Evolutionary conservation across 2,329 filamentous ascomycete species (phyloP), one percentile per base, ranked within the genome.

Genomic region (Cadophora sp.): DNA sequence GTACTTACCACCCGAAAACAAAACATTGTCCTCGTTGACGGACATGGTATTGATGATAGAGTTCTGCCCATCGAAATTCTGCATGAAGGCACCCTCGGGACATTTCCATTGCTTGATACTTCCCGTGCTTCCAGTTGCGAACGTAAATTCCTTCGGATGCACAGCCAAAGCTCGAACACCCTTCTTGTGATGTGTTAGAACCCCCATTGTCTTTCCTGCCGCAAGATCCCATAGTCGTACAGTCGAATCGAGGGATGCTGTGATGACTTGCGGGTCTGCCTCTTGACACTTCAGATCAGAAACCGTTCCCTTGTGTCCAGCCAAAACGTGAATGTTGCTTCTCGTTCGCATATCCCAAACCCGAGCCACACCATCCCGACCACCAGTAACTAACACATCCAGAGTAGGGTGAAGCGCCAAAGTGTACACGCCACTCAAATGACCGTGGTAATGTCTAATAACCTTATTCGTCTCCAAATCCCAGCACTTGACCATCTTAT

Each of bases 401-500:
- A 99, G 86, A 0, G 94, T 97, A 0, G 96, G 96, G 77, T 99
- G 96, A n/a, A 99, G 83, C 2, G 92, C 88, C 6, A 99, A 83
- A 0, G 94, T 94, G 81, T 99, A 99, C 4, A 99, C 96, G 71
- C 96, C 96, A 74, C 93, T 97, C 24, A 99, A 83, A 81, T 99
- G 96, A 20, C 96, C 96, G 78, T 99, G 96, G 79, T 98, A 99
- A 80, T 97, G 94, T 47, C 95, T 88, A 76, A 98, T 97, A 68
- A 99, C 96, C 80, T 97, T 97, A 83, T 99, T 99, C n/a, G 95
- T 97, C 80, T 99, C 96, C 72, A 99, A 82, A 82, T 99, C 96
- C 96, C 96, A 99, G 81, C 96, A 99, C 81, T 99, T 99, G 70
- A 99, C 96, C 94, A 97, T 97, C 83, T 99, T 99, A 79, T 99